A percentile compares a stretch with the other conserved stretches of the same genome.
Evolutionary conservation across 208 protist genomes (phyloP).

Genomic region (Trichomonas gallinae): DNA sequence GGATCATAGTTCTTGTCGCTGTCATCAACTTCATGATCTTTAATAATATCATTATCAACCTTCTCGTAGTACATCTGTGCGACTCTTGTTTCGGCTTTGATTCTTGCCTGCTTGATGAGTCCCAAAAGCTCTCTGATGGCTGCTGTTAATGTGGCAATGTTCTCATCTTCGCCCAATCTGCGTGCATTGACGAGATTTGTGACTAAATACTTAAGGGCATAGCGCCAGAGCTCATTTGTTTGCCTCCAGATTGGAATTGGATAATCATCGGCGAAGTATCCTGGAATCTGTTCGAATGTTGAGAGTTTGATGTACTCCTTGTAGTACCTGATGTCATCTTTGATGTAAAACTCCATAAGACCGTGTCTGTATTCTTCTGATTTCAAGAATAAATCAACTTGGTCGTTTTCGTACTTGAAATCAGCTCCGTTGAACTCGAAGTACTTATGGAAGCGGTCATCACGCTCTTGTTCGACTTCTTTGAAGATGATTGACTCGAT

Average conservation of each 20-base stretch:
- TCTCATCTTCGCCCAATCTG: not conserved
- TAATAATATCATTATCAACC: not conserved
- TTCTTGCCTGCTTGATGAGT: not conserved
- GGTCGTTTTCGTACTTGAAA: not conserved
- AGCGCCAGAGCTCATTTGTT: not conserved
- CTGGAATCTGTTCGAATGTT: not conserved
- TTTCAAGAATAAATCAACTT: not conserved
- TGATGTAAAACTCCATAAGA: not conserved
- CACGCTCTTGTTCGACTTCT: not conserved
- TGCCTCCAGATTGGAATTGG: not conserved
- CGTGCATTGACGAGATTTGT: not conserved
- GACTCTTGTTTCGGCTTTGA: not conserved
- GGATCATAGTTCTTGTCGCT: not conserved
- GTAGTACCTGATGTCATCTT: not conserved
- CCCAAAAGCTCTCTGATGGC: not conserved
- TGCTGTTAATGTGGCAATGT: not conserved
- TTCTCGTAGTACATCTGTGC: not conserved
- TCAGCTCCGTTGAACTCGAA: not conserved
- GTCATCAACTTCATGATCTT: not conserved
- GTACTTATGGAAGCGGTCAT: not conserved
- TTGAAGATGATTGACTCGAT: not conserved
- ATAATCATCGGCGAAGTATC: not conserved
- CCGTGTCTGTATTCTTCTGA: not conserved
- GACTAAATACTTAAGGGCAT: not conserved
- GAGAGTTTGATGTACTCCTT: not conserved